These are phyloP conservation scores for Iberis pinnata DNA, from an alignment of 345 rosid genomes.

Conservation along the genomic window DNA sequence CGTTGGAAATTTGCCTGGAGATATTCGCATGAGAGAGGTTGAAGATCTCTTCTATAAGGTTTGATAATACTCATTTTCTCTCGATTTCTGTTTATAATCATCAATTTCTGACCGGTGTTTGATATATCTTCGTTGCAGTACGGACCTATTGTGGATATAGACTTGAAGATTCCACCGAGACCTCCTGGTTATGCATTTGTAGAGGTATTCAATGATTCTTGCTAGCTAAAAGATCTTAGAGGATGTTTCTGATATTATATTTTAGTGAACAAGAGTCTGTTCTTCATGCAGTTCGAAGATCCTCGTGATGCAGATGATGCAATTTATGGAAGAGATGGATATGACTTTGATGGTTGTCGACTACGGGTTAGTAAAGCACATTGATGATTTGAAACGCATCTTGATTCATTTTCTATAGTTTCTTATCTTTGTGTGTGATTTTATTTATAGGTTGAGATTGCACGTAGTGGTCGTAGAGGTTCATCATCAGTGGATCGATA, in stretches of 20 bases:
- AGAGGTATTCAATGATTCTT: slow-evolving; percentile 46
- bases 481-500: slow-evolving; percentile 68
- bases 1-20: slow-evolving; percentile 96
- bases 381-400: not conserved
- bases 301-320: slow-evolving; percentile 97
- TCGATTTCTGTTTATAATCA: too few species aligned
- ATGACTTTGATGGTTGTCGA: slow-evolving; percentile 72
- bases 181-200: slow-evolving; percentile 98
- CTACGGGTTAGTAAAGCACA: slow-evolving; percentile 52
- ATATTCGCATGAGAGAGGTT: slow-evolving; percentile 74
- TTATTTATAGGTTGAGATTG: slow-evolving; percentile 70
- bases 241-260: too few species aligned
- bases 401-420: not conserved
- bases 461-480: slow-evolving; percentile 76
- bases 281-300: slow-evolving; percentile 64
- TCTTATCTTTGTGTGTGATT: not conserved
- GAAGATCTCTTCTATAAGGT: slow-evolving; percentile 95
- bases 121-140: slow-evolving; percentile 40
- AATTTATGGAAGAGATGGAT: slow-evolving; percentile 82
- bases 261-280: not conserved
- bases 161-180: slow-evolving; percentile 90
- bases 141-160: slow-evolving; percentile 85
- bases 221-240: not conserved
- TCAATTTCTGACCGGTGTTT: not conserved
- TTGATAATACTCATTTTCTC: not conserved